phyloP scores from a whole-genome alignment of 805 yeast species.

The Jamesozyma lodderae region DNA sequence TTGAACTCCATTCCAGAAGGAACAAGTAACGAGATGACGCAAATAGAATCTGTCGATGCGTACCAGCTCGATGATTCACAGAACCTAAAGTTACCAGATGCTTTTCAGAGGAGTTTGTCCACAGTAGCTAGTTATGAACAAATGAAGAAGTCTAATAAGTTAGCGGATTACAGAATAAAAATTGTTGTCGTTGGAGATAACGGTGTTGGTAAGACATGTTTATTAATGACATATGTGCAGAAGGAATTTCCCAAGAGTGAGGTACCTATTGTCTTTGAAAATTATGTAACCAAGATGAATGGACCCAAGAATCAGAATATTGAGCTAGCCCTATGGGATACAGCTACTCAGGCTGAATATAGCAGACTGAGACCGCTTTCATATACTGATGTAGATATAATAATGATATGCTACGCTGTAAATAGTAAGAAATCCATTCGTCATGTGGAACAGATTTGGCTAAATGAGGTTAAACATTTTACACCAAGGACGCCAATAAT shows the following conservation, averaged over 20 bases:
- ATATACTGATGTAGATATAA: constrained; percentile 69
- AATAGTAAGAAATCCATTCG: constrained; percentile 54
- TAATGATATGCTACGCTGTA: constrained; percentile 68
- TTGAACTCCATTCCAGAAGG: background rate
- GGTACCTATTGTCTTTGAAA: constrained; percentile 79
- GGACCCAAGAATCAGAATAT: constrained; percentile 42
- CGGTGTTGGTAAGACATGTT: constrained; percentile 83
- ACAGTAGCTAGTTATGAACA: constrained; percentile 25
- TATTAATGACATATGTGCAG: constrained; percentile 55
- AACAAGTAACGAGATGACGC: background rate
- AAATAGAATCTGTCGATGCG: background rate
- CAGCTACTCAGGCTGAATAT: constrained; percentile 86
- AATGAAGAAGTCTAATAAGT: constrained; percentile 15
- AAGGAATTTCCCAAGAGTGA: constrained; percentile 58
- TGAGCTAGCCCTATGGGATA: constrained; percentile 77
- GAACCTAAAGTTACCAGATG: constrained; percentile 7
- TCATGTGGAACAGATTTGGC: constrained; percentile 76
- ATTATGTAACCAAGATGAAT: constrained; percentile 51
- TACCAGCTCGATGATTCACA: background rate
- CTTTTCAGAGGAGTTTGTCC: constrained; percentile 19
- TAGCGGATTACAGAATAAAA: constrained; percentile 38
- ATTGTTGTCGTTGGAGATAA: constrained; percentile 84
- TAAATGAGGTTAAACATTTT: constrained; percentile 75
- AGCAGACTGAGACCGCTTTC: constrained; percentile 70
- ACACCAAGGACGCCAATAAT: constrained; percentile 73